phyloP scores from a whole-genome alignment of 116 monocot genomes.

The Cymodocea nodosa region DNA sequence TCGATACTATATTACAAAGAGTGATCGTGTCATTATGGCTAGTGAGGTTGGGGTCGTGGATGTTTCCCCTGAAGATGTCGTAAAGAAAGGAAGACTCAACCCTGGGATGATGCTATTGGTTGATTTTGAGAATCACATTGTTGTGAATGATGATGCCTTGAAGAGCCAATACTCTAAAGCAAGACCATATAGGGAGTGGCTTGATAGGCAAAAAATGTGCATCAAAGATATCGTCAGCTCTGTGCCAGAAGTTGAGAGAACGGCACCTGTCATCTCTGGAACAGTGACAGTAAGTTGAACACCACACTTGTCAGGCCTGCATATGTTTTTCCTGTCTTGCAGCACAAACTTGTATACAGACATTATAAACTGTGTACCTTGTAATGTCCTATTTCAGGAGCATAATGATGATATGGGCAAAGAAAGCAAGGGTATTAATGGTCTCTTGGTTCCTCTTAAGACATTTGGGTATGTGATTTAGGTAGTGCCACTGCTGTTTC shows the following conservation, averaged over 20 bases:
- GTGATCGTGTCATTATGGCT: constrained; percentile 92
- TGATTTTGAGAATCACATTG: constrained; percentile 87
- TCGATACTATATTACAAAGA: constrained; percentile 84
- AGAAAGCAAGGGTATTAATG: constrained; percentile 66
- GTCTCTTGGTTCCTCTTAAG: constrained; percentile 75
- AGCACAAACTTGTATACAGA: not conserved
- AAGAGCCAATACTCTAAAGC: constrained; percentile 85
- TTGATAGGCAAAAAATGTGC: constrained; percentile 72
- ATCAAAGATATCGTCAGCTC: constrained; percentile 66
- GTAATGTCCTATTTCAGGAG: constrained; percentile 19
- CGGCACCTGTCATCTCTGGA: constrained; percentile 45
- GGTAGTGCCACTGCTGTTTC: not conserved
- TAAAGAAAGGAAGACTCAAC: constrained; percentile 84
- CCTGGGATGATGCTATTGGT: constrained; percentile 99
- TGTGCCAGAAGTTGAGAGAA: constrained; percentile 50
- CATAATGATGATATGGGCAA: constrained; percentile 24
- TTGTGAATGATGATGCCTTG: constrained; percentile 92
- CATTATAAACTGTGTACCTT: not conserved
- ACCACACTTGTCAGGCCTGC: no score
- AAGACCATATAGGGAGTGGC: constrained; percentile 90
- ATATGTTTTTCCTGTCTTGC: not conserved
- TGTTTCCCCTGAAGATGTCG: constrained; percentile 72
- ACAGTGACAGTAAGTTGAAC: constrained; percentile 40
- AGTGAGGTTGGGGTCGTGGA: constrained; percentile 99
- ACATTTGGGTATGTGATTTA: constrained; percentile 66